A percentile compares a stretch with the other conserved stretches of the same genome.
These are phyloP conservation scores for Mycoemilia scoparia DNA, from an alignment of 192 early-diverging fungal species.

Conservation along the genomic window DNA sequence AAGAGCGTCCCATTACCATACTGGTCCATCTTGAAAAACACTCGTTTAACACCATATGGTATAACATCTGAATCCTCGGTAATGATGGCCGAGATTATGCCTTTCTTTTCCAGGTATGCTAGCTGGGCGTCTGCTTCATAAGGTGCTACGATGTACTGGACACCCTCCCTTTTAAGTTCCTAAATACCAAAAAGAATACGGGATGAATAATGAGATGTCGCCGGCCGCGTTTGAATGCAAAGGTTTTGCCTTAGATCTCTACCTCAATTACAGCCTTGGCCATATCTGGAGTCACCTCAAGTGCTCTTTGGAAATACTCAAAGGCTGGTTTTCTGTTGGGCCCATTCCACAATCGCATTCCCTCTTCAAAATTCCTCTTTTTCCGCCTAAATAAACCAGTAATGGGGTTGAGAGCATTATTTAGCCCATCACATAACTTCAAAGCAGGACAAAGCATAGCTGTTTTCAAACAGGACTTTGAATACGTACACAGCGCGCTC, in stretches of 20 bases:
- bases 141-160: constrained; percentile 77
- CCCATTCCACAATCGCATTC: constrained; percentile 30
- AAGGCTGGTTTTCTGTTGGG: constrained; percentile 43
- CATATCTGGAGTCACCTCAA: constrained; percentile 78
- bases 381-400: too few species aligned
- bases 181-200: neutral
- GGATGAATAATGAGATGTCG: too few species aligned
- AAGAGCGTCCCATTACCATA: constrained; percentile 53
- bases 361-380: constrained; percentile 34
- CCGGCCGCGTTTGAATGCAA: constrained; percentile 5
- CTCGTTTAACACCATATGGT: constrained; percentile 70
- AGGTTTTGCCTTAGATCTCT: constrained; percentile 4
- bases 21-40: constrained; percentile 71
- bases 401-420: too few species aligned
- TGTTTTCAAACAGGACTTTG: too few species aligned
- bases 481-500: constrained; percentile 31
- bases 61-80: constrained; percentile 94
- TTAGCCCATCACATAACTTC: too few species aligned
- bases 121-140: constrained; percentile 98
- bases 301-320: constrained; percentile 50
- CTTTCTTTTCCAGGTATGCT: constrained; percentile 51
- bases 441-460: constrained; percentile 26
- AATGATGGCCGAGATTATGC: constrained; percentile 56
- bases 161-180: constrained; percentile 31
- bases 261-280: constrained; percentile 58